phyloP scores from a whole-genome alignment of 805 yeast genomes.

The Ogataea polymorpha region DNA sequence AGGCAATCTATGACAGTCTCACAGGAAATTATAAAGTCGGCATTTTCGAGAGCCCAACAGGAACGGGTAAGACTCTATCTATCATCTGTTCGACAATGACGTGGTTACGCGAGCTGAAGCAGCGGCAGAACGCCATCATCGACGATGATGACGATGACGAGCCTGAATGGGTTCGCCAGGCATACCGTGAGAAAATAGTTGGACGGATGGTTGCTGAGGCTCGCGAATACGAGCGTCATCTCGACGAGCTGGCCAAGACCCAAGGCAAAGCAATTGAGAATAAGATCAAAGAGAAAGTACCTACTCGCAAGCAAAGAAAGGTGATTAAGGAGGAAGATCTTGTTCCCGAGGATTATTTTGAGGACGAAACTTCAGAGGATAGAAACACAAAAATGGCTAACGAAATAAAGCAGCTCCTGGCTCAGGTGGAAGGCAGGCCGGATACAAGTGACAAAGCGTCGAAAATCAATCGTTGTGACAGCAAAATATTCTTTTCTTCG shows the following conservation, averaged over 20 bases:
- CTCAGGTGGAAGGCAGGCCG: conserved; percentile 36
- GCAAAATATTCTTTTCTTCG: conserved; percentile 68
- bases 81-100: conserved; percentile 80
- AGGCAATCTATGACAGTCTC: conserved; percentile 63
- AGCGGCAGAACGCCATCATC: conserved; percentile 36
- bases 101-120: conserved; percentile 51
- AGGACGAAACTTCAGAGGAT: conserved; percentile 30
- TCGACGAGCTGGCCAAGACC: conserved; percentile 35
- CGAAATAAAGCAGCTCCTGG: conserved; percentile 50
- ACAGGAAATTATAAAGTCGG: conserved; percentile 59
- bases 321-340: conserved; percentile 25
- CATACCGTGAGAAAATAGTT: conserved; percentile 34
- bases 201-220: conserved; percentile 29
- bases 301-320: conserved; percentile 4
- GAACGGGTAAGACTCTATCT: conserved; percentile 89
- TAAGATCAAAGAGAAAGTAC: conserved; percentile 19
- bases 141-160: conserved; percentile 37
- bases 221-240: conserved; percentile 39
- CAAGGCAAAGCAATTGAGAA: conserved; percentile 22
- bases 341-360: conserved; percentile 36
- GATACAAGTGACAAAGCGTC: conserved; percentile 20
- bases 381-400: conserved; percentile 35
- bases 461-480: conserved; percentile 32
- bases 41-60: conserved; percentile 90
- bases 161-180: conserved; percentile 39